phyloP scores from a whole-genome alignment of 768 basidiomycete genomes.

The Amanita rimosa region DNA sequence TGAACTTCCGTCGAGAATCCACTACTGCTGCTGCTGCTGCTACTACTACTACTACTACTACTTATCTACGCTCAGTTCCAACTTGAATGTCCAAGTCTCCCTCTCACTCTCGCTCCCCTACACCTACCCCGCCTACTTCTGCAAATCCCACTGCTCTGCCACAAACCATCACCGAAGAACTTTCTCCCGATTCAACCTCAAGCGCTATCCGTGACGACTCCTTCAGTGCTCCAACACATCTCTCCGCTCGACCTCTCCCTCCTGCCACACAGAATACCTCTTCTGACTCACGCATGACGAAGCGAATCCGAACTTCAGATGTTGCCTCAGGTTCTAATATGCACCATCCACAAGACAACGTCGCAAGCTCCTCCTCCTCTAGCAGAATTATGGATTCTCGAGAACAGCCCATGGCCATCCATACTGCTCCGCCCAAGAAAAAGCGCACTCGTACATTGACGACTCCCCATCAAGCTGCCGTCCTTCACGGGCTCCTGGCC shows the following conservation, averaged over 20 bases:
- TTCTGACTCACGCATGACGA: conserved; percentile 28
- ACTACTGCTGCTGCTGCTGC: no score
- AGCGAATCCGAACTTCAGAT: conserved; percentile 28
- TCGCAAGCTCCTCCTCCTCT: conserved; percentile 23
- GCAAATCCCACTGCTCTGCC: conserved; percentile 12
- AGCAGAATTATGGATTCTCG: conserved; percentile 35
- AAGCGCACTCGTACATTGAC: conserved; percentile 78
- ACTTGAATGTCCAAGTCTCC: conserved; percentile 36
- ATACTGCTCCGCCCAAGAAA: conserved; percentile 52
- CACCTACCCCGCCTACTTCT: conserved; percentile 10
- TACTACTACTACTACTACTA: no score
- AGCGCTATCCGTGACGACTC: neutral
- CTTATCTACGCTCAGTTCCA: conserved; percentile 18
- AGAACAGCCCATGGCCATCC: conserved; percentile 34
- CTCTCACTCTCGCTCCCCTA: conserved; percentile 22
- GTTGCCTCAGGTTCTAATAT: conserved; percentile 10
- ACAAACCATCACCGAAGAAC: neutral
- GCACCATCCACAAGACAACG: conserved; percentile 1
- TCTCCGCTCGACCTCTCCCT: conserved; percentile 13
- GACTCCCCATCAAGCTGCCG: conserved; percentile 80
- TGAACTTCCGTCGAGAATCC: conserved; percentile 30
- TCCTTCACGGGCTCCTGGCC: conserved; percentile 78
- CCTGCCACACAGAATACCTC: conserved; percentile 16
- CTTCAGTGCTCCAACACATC: no score
- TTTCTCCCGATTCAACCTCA: conserved; percentile 2